Evolutionary conservation across 2,329 filamentous ascomycete genomes (phyloP).

Genomic region (Corynespora cassiicola): DNA sequence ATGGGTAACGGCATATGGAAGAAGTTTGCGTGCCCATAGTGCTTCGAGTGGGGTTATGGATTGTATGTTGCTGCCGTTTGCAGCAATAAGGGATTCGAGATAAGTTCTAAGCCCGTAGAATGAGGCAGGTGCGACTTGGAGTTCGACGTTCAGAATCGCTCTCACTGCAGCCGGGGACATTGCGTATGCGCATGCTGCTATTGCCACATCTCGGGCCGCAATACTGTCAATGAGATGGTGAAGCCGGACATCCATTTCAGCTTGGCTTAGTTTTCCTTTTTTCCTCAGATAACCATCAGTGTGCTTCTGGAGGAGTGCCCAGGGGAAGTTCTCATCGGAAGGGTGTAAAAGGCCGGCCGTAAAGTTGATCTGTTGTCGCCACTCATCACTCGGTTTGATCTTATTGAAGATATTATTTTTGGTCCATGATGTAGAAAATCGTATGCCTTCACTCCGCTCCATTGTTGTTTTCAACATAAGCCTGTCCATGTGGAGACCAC

Average conservation of each 20-base stretch:
- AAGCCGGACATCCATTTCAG: slow-evolving; percentile 28
- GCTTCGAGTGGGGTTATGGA: slow-evolving; percentile 34
- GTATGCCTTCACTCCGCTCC: slow-evolving; percentile 14
- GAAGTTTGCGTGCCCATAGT: slow-evolving; percentile 28
- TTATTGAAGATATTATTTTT: slow-evolving; percentile 30
- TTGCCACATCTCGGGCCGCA: slow-evolving; percentile 30
- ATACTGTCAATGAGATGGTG: slow-evolving; percentile 25
- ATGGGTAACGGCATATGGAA: slow-evolving; percentile 31
- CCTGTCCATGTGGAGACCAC: no score
- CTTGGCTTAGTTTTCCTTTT: slow-evolving; percentile 34
- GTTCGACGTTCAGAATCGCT: slow-evolving; percentile 27
- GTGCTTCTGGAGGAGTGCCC: slow-evolving; percentile 21
- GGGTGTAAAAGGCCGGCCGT: slow-evolving; percentile 30
- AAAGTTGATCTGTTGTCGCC: slow-evolving; percentile 32
- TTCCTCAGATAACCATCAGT: slow-evolving; percentile 39
- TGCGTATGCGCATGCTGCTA: slow-evolving; percentile 37
- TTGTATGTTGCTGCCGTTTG: slow-evolving; percentile 28
- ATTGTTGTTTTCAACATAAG: slow-evolving; percentile 4
- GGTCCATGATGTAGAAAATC: slow-evolving; percentile 16
- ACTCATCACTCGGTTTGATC: slow-evolving; percentile 34
- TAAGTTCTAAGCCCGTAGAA: slow-evolving; percentile 36
- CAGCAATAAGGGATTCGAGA: slow-evolving; percentile 37
- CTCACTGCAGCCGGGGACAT: slow-evolving; percentile 32
- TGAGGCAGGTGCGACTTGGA: slow-evolving; percentile 31
- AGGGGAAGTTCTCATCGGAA: slow-evolving; percentile 32